phyloP scores from a whole-genome alignment of 305 asterid genomes.

The Solanum aculeatissimum region DNA sequence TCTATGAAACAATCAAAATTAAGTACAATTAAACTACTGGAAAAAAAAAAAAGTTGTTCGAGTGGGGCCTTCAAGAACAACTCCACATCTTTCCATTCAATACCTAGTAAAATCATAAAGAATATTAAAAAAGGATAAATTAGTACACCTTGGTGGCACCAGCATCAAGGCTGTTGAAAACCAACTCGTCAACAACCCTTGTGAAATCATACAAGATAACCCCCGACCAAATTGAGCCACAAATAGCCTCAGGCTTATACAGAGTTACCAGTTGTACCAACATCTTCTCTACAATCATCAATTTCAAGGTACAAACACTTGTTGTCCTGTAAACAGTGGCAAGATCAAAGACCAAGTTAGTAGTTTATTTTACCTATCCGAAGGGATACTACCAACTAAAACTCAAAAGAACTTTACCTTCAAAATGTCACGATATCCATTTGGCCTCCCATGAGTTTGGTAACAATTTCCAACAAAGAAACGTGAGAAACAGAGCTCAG shows the following conservation, averaged over 20 bases:
- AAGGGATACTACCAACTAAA: background rate
- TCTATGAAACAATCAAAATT: no score
- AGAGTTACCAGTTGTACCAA: no score
- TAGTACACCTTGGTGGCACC: constrained; percentile 93
- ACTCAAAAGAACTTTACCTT: constrained; percentile 30
- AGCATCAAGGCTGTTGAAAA: constrained; percentile 80
- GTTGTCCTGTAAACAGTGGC: background rate
- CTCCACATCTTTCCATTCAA: no score
- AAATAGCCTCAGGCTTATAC: no score
- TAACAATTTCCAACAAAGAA: constrained; percentile 70
- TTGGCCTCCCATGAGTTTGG: constrained; percentile 80
- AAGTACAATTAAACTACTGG: no score
- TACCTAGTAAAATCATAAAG: no score
- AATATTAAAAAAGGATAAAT: no score
- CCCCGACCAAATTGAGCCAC: no score
- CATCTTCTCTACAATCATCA: no score
- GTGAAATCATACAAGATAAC: constrained; percentile 59
- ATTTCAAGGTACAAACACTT: no score
- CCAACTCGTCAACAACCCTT: constrained; percentile 82
- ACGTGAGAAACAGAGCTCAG: constrained; percentile 75
- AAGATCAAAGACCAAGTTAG: background rate
- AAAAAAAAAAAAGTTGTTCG: no score
- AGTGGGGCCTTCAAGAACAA: no score
- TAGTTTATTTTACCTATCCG: background rate
- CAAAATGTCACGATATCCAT: constrained; percentile 81